A percentile compares a stretch with the other conserved stretches of the same genome.
Evolutionary conservation across 805 yeast genomes (phyloP).

Genomic region (Metahyphopichia silvanorum): DNA sequence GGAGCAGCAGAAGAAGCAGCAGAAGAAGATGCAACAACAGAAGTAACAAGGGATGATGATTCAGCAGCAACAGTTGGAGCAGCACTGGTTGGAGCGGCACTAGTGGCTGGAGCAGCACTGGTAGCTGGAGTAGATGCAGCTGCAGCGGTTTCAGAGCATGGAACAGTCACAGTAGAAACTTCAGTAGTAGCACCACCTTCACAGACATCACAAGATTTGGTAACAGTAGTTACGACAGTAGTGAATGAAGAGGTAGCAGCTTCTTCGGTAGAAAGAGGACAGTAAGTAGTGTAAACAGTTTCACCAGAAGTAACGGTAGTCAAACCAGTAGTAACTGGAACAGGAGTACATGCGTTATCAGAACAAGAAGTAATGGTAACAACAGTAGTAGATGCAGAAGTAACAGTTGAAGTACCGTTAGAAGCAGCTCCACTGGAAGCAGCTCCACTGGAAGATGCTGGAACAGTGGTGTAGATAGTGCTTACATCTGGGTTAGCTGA

Average conservation of each 20-base stretch:
- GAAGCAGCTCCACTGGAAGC: conserved; percentile 10
- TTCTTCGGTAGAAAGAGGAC: conserved; percentile 12
- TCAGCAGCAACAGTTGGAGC: conserved; percentile 3
- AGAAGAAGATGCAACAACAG: conserved; percentile 5
- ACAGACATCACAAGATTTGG: conserved; percentile 31
- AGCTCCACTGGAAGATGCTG: neutral
- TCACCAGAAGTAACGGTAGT: conserved; percentile 17
- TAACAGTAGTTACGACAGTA: conserved; percentile 8
- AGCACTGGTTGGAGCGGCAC: conserved; percentile 3
- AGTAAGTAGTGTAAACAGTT: conserved; percentile 21
- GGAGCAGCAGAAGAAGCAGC: conserved; percentile 6
- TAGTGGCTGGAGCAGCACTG: conserved; percentile 3
- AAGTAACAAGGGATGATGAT: conserved; percentile 5
- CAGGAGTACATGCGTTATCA: conserved; percentile 19
- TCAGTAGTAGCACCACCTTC: conserved; percentile 2
- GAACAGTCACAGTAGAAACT: conserved; percentile 4
- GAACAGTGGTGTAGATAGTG: neutral
- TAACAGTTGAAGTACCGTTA: conserved; percentile 10
- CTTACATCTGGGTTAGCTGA: conserved; percentile 7
- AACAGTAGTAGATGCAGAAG: conserved; percentile 17
- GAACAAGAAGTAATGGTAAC: conserved; percentile 26
- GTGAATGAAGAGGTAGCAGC: conserved; percentile 6
- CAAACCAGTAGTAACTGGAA: conserved; percentile 21
- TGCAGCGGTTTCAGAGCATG: conserved; percentile 5
- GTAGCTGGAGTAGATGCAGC: conserved; percentile 4